A percentile compares a stretch with the other conserved stretches of the same genome.
Conservation (phyloP, 495 filamentous ascomycete species). For the Cenococcum geophilum region DNA sequence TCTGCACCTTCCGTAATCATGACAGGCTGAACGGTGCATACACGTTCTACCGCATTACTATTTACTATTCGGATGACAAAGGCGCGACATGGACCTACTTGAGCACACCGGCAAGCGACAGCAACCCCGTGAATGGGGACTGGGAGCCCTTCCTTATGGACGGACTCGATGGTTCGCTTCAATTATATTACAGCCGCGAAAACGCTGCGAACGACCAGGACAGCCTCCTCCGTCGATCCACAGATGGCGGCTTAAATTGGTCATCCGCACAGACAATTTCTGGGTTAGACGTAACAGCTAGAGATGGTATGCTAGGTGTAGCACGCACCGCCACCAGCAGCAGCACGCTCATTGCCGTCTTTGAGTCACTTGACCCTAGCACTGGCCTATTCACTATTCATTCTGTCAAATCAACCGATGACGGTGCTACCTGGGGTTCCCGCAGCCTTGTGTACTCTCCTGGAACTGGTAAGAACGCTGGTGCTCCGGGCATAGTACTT, state of each 20-base stretch:
- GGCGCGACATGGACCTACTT: conserved; percentile 51
- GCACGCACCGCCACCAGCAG: conserved; percentile 37
- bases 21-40: conserved; percentile 42
- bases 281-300: conserved; percentile 42
- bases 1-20: conserved; percentile 58
- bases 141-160: conserved; percentile 59
- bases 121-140: conserved; percentile 45
- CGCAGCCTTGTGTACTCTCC: conserved; percentile 50
- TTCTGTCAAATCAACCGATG: conserved; percentile 52
- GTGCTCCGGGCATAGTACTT: conserved; percentile 54
- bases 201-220: conserved; percentile 53
- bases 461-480: conserved; percentile 45
- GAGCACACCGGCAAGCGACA: conserved; percentile 45
- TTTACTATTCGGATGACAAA: conserved; percentile 51
- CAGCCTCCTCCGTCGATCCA: conserved; percentile 51
- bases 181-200: conserved; percentile 55
- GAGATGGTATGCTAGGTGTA: conserved; percentile 60
- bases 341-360: conserved; percentile 50
- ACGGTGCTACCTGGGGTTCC: conserved; percentile 49
- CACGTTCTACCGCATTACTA: conserved; percentile 55
- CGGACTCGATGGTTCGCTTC: conserved; percentile 43
- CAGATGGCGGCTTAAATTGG: conserved; percentile 52
- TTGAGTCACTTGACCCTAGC: conserved; percentile 45
- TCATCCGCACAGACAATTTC: conserved; percentile 43
- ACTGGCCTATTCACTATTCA: conserved; percentile 49